Conservation (phyloP, 306 rosid species). For the Cucurbita ficifolia region DNA sequence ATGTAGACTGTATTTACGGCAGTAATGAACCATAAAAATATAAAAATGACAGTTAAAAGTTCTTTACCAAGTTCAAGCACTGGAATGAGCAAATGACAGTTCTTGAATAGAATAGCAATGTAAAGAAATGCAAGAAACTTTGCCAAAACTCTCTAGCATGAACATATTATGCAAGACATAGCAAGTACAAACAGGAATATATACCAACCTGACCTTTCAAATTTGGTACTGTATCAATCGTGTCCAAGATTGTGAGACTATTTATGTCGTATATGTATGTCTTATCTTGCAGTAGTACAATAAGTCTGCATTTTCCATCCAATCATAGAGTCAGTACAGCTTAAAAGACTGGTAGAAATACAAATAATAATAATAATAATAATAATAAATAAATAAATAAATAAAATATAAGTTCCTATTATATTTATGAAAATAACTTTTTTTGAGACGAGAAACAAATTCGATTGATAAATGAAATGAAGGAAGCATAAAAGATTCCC, state of each 20-base stretch:
- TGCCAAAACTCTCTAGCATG: slow-evolving; percentile 5
- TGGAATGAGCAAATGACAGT: not conserved
- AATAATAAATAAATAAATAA: too few relatives aligned
- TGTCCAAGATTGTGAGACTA: slow-evolving; percentile 70
- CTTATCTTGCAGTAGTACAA: slow-evolving; percentile 83
- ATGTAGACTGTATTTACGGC: not conserved
- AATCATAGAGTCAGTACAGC: slow-evolving; percentile 8
- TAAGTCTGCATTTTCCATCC: slow-evolving; percentile 49
- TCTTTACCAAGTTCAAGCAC: not conserved
- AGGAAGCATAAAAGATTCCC: not conserved
- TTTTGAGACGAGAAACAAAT: not conserved
- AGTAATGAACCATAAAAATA: not conserved
- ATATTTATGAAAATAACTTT: not conserved
- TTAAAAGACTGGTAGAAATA: slow-evolving; percentile 7
- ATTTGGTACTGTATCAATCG: slow-evolving; percentile 67
- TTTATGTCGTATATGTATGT: slow-evolving; percentile 68
- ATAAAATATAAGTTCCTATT: not conserved
- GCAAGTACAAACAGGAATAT: not conserved
- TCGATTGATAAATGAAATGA: not conserved
- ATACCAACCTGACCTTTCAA: slow-evolving; percentile 53
- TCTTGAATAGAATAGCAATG: not conserved
- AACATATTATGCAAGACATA: slow-evolving; percentile 2
- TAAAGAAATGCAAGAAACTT: not conserved
- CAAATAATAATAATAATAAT: not conserved
- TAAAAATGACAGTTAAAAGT: not conserved